Percentiles rank a stretch among this genome's conserved stretches.
Evolutionary conservation across 176 grass and related monocot genomes (phyloP).

Genomic region (Eragrostis nindensis): DNA sequence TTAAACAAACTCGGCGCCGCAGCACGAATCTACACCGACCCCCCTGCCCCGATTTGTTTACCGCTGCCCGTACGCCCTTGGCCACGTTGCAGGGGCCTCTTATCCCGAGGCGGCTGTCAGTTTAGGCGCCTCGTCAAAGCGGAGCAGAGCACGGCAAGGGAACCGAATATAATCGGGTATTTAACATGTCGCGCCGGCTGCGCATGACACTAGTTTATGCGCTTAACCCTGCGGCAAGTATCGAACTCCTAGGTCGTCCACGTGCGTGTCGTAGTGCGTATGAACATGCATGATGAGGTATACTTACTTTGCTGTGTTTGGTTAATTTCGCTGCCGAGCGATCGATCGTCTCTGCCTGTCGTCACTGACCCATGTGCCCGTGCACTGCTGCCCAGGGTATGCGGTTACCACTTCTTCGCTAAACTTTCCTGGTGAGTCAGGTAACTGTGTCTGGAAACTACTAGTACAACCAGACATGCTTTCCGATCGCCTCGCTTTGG

Average conservation of each 20-base stretch:
- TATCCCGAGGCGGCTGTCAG: conserved; percentile 44
- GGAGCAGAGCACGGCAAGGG: background rate
- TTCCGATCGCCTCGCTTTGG: background rate
- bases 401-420: background rate
- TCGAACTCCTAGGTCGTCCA: conserved; percentile 38
- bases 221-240: background rate
- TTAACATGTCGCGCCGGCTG: conserved; percentile 28
- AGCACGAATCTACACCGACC: conserved; percentile 35
- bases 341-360: background rate
- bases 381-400: background rate
- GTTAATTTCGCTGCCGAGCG: background rate
- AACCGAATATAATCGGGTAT: conserved; percentile 37
- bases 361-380: background rate
- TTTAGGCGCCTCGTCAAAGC: background rate
- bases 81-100: conserved; percentile 35
- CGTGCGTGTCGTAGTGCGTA: background rate
- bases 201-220: conserved; percentile 50
- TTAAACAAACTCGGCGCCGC: background rate
- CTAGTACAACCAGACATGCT: background rate
- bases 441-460: background rate
- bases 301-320: background rate
- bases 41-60: background rate
- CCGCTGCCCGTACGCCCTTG: background rate
- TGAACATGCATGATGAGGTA: background rate
- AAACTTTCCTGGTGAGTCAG: background rate